Conservation (phyloP, 2,329 filamentous ascomycete genomes). For the Microdochium nivale region DNA sequence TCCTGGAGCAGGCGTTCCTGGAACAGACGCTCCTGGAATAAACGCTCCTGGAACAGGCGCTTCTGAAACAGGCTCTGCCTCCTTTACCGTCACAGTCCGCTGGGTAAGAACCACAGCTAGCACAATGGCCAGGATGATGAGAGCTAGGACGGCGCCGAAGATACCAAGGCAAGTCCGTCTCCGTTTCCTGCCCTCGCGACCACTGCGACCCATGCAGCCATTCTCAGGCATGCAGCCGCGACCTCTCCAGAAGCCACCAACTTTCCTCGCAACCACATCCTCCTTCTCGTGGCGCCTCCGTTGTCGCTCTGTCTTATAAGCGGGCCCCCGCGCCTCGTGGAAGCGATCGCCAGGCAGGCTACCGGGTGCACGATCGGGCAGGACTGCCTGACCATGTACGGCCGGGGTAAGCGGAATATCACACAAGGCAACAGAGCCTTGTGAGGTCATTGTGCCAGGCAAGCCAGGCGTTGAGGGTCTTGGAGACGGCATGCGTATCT, state of each 20-base stretch:
- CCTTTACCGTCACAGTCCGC: constrained; percentile 17
- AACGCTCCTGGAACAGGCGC: too few relatives aligned
- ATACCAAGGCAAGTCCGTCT: constrained; percentile 51
- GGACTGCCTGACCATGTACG: constrained; percentile 9
- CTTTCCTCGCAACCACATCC: constrained; percentile 47
- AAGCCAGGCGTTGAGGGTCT: constrained; percentile 55
- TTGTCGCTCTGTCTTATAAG: constrained; percentile 38
- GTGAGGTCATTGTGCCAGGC: constrained; percentile 52
- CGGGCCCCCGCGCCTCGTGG: constrained; percentile 27
- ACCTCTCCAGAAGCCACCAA: constrained; percentile 57
- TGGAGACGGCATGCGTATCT: constrained; percentile 41
- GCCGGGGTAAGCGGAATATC: constrained; percentile 43
- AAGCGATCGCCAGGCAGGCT: constrained; percentile 36
- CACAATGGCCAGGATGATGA: constrained; percentile 49
- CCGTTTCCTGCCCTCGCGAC: constrained; percentile 54
- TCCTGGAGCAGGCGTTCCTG: too few relatives aligned
- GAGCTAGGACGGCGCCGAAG: constrained; percentile 36
- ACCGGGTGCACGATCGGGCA: constrained; percentile 35
- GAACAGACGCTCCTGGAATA: too few relatives aligned
- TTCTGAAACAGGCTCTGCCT: constrained; percentile 21
- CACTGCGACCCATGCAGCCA: constrained; percentile 57
- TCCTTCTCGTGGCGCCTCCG: constrained; percentile 56
- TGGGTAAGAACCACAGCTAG: constrained; percentile 49
- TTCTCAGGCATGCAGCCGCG: constrained; percentile 52
- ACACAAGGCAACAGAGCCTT: constrained; percentile 50